These are phyloP conservation scores for Claviceps sp. DNA, from an alignment of 2,329 filamentous ascomycete genomes.

Conservation along the genomic window DNA sequence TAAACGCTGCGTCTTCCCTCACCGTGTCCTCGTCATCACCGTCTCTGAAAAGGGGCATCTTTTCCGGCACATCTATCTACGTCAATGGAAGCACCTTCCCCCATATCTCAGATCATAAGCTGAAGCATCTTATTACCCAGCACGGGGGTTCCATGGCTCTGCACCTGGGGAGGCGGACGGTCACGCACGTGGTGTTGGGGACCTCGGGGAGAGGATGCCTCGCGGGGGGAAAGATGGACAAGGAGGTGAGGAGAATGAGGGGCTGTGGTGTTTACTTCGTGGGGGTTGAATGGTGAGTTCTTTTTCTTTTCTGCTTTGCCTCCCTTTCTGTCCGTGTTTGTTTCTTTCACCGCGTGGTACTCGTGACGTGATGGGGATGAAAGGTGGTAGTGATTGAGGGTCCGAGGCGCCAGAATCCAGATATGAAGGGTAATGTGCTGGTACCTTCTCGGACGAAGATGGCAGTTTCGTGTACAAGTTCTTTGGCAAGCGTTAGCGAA, in stretches of 20 bases:
- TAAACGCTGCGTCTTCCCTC: no score
- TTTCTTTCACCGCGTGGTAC: background rate
- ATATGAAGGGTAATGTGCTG: no score
- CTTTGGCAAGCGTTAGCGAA: no score
- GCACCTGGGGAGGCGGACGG: slow-evolving; percentile 54
- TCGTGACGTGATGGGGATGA: no score
- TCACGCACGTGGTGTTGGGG: slow-evolving; percentile 80
- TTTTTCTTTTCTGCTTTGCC: slow-evolving; percentile 1
- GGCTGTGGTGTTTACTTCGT: slow-evolving; percentile 68
- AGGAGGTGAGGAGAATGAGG: slow-evolving; percentile 55
- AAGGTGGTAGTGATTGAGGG: no score
- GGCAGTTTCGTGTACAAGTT: no score
- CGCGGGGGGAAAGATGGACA: slow-evolving; percentile 65
- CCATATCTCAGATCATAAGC: slow-evolving; percentile 68
- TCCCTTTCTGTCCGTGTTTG: slow-evolving; percentile 6
- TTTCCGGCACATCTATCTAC: slow-evolving; percentile 62
- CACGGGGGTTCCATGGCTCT: slow-evolving; percentile 64
- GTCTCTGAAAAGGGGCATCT: slow-evolving; percentile 31
- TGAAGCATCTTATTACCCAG: slow-evolving; percentile 63
- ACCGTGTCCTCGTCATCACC: no score
- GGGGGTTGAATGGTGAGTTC: slow-evolving; percentile 58
- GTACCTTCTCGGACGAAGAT: no score
- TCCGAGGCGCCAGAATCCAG: no score
- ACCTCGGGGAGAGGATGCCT: slow-evolving; percentile 59
- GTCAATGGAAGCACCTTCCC: slow-evolving; percentile 81